Evolutionary conservation across 768 basidiomycete species (phyloP).

Genomic region (Daedalea quercina): DNA sequence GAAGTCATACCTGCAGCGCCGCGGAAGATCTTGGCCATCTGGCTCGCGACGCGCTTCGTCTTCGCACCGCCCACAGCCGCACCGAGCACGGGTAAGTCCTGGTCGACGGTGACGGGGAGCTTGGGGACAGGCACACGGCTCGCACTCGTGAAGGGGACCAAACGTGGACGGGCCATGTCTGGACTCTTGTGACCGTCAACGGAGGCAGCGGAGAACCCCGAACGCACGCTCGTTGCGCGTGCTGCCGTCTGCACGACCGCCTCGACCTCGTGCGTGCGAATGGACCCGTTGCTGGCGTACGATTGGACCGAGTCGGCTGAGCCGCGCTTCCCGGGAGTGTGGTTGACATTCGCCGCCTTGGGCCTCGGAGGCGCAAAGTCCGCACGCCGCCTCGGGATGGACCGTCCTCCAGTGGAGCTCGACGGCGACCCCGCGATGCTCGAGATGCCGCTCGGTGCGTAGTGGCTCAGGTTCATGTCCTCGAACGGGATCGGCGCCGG

Average conservation of each 20-base stretch:
- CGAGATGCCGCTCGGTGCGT: constrained; percentile 36
- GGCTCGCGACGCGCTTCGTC: constrained; percentile 46
- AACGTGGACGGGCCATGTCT: constrained; percentile 38
- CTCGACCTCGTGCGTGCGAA: constrained; percentile 33
- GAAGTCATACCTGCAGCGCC: constrained; percentile 16
- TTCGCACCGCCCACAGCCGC: constrained; percentile 20
- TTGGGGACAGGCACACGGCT: constrained; percentile 59
- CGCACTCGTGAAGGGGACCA: constrained; percentile 68
- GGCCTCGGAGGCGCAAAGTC: constrained; percentile 60
- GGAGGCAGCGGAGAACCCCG: constrained; percentile 34
- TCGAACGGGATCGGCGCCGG: constrained; percentile 30
- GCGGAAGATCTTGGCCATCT: constrained; percentile 55
- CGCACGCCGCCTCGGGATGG: constrained; percentile 58
- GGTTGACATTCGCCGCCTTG: constrained; percentile 29
- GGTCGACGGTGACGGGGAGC: constrained; percentile 21
- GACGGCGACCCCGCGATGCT: constrained; percentile 52
- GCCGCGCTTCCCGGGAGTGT: constrained; percentile 19
- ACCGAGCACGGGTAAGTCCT: neutral
- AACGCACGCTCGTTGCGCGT: constrained; percentile 49
- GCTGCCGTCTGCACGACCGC: constrained; percentile 41
- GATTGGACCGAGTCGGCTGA: constrained; percentile 21
- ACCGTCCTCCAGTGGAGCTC: constrained; percentile 55
- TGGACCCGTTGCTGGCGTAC: constrained; percentile 23
- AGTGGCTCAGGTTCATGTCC: constrained; percentile 25
- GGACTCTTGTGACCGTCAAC: neutral